Percentiles rank a stretch among this genome's conserved stretches.
Conservation (phyloP, 2,329 filamentous ascomycete species). For the Cercospora berteroae region DNA sequence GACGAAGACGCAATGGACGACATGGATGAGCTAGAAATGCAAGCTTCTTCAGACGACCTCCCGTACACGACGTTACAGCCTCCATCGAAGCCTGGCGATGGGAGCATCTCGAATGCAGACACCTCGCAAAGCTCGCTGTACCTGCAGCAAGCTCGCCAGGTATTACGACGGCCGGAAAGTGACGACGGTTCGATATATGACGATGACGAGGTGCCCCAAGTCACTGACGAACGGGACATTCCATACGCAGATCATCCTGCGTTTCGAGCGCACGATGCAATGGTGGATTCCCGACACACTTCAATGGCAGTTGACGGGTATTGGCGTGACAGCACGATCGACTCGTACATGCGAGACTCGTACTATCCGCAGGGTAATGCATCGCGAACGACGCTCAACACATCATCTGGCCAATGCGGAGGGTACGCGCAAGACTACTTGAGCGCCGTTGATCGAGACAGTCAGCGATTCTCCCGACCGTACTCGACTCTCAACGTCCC, state of each 20-base stretch:
- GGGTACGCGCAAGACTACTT: conserved; percentile 4
- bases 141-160: conserved; percentile 25
- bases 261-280: conserved; percentile 31
- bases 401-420: background rate
- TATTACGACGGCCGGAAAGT: conserved; percentile 19
- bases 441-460: conserved; percentile 14
- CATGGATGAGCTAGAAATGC: conserved; percentile 47
- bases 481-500: conserved; percentile 9
- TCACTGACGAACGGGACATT: conserved; percentile 26
- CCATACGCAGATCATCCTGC: conserved; percentile 35
- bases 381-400: conserved; percentile 1
- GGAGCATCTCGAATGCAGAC: conserved; percentile 1
- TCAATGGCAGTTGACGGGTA: conserved; percentile 22
- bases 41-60: conserved; percentile 16
- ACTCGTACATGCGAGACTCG: conserved; percentile 27
- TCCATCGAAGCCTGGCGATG: conserved; percentile 12
- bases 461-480: conserved; percentile 10
- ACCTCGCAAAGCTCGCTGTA: conserved; percentile 23
- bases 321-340: conserved; percentile 29
- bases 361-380: conserved; percentile 9
- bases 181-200: conserved; percentile 40
- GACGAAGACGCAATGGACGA: conserved; percentile 46
- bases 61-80: background rate
- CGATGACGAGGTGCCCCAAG: conserved; percentile 33
- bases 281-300: conserved; percentile 23